Evolutionary conservation across 75 land plant species (phyloP).

Genomic region (Pseudotsuga menziesii): DNA sequence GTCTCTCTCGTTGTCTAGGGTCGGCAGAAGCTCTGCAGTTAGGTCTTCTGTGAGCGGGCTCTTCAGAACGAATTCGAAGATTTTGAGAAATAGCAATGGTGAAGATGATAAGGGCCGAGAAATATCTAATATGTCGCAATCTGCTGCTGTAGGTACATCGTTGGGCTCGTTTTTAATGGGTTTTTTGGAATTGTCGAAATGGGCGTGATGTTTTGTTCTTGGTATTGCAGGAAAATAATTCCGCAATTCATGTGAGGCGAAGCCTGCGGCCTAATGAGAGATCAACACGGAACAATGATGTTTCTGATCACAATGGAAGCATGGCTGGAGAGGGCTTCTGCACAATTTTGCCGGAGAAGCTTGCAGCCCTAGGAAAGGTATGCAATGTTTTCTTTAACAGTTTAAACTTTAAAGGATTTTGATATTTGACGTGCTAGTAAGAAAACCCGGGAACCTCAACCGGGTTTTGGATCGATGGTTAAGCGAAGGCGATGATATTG

Average conservation of each 20-base stretch:
- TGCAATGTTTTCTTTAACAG: neutral
- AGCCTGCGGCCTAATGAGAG: neutral
- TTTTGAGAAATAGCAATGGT: neutral
- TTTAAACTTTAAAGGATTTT: neutral
- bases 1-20: slow-evolving; percentile 1
- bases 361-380: slow-evolving; percentile 3
- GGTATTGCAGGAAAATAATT: neutral
- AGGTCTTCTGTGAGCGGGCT: neutral
- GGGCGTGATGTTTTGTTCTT: neutral
- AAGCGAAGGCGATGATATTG: neutral
- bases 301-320: neutral
- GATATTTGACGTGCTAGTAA: neutral
- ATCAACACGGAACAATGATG: neutral
- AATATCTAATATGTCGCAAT: neutral
- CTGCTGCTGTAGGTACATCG: slow-evolving; percentile 7
- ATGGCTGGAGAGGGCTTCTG: neutral
- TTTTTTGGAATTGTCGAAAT: neutral
- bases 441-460: neutral
- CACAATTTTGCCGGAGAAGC: neutral
- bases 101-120: neutral
- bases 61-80: neutral
- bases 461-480: neutral
- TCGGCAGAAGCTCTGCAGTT: neutral
- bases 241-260: too few relatives aligned
- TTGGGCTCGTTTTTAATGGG: neutral